Conservation (phyloP, 2,329 filamentous ascomycete genomes). For the Ophiostoma novo-ulmi region DNA sequence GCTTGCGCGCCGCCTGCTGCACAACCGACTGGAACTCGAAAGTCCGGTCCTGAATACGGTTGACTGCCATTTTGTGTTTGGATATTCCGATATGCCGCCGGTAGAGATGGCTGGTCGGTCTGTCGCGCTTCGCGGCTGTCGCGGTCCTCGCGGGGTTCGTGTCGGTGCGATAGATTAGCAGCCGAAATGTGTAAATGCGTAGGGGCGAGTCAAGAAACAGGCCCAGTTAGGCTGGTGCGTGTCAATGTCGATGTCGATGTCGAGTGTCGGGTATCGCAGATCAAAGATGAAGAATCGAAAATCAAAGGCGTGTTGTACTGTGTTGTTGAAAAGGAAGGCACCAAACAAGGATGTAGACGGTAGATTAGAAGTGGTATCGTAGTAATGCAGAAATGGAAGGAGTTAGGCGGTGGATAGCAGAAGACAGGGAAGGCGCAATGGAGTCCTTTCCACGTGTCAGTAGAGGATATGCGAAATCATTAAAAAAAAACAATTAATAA, state of each 20-base stretch:
- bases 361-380: conserved; percentile 3
- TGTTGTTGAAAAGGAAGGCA: neutral
- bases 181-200: neutral
- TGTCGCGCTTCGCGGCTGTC: conserved; percentile 10
- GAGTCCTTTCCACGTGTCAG: neutral
- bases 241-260: neutral
- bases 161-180: neutral
- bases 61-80: conserved; percentile 49
- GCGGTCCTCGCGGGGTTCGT: conserved; percentile 4
- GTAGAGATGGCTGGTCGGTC: neutral
- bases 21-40: conserved; percentile 92
- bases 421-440: neutral
- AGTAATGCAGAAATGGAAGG: neutral
- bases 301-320: neutral
- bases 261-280: neutral
- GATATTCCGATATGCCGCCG: neutral
- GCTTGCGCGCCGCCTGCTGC: conserved; percentile 73
- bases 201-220: neutral
- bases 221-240: neutral
- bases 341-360: neutral
- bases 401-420: neutral
- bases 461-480: neutral
- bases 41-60: conserved; percentile 93
- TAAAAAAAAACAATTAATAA: neutral
- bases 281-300: neutral